These are phyloP conservation scores for Elsinoe australis DNA, from an alignment of 2,329 filamentous ascomycete genomes.

Conservation along the genomic window DNA sequence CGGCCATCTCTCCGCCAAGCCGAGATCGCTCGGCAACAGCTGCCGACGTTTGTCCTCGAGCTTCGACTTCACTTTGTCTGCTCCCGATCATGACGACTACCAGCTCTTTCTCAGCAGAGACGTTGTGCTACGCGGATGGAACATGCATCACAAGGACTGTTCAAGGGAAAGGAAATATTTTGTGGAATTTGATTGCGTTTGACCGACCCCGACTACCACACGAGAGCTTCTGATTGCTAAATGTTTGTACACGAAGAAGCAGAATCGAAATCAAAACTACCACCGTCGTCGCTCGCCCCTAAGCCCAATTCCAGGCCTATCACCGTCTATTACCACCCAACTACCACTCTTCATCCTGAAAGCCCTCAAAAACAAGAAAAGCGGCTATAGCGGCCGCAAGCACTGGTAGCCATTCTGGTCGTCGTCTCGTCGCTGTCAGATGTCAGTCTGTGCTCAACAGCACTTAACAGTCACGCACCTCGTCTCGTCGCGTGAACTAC, in stretches of 20 bases:
- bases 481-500: not conserved
- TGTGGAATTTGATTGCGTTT: not conserved
- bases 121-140: too few relatives aligned
- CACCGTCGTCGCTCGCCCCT: not conserved
- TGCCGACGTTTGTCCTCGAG: not conserved
- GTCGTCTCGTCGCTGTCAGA: not conserved
- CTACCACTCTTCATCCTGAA: not conserved
- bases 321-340: not conserved
- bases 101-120: too few relatives aligned
- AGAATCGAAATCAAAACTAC: not conserved
- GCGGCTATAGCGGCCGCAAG: not conserved
- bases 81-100: too few relatives aligned
- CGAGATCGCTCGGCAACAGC: not conserved
- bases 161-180: not conserved
- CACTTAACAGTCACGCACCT: not conserved
- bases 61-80: too few relatives aligned
- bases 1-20: not conserved
- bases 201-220: slow-evolving; percentile 2
- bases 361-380: slow-evolving; percentile 6
- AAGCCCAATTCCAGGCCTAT: too few relatives aligned
- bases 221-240: not conserved
- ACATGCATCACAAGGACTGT: too few relatives aligned
- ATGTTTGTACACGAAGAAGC: not conserved
- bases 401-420: not conserved
- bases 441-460: not conserved